phyloP scores from a whole-genome alignment of 2,329 filamentous ascomycete genomes.

The Paracamarosporium sp. region DNA sequence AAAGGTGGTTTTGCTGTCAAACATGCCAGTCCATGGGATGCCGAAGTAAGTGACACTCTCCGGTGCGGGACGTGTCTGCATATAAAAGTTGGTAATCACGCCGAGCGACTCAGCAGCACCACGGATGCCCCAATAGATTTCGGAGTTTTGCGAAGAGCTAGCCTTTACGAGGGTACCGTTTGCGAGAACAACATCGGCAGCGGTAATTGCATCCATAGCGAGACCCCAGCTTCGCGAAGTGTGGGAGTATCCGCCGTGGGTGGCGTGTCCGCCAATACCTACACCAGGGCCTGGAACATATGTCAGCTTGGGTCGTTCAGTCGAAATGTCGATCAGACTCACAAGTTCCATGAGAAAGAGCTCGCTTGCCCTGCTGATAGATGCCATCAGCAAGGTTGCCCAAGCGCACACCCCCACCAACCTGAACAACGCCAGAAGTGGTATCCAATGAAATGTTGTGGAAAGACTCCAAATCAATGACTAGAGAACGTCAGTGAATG shows the following conservation, averaged over 20 bases:
- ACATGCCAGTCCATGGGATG: slow-evolving; percentile 30
- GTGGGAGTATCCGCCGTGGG: slow-evolving; percentile 41
- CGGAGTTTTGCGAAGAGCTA: slow-evolving; percentile 37
- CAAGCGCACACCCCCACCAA: slow-evolving; percentile 59
- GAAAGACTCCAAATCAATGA: slow-evolving; percentile 57
- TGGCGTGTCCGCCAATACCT: slow-evolving; percentile 45
- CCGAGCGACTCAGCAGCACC: slow-evolving; percentile 52
- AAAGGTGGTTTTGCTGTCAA: slow-evolving; percentile 34
- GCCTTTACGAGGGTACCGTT: slow-evolving; percentile 47
- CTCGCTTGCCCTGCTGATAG: slow-evolving; percentile 3
- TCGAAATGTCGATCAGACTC: neutral
- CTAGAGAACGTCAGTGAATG: slow-evolving; percentile 1
- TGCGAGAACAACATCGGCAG: slow-evolving; percentile 47
- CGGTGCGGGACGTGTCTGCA: slow-evolving; percentile 39
- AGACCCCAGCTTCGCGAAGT: slow-evolving; percentile 45
- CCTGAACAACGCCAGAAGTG: slow-evolving; percentile 49
- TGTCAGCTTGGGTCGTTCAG: neutral
- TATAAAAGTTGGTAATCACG: slow-evolving; percentile 47
- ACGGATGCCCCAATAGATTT: slow-evolving; percentile 51
- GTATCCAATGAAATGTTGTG: slow-evolving; percentile 52
- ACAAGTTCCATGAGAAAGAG: slow-evolving; percentile 6
- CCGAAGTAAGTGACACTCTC: slow-evolving; percentile 36
- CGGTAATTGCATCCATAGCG: slow-evolving; percentile 43
- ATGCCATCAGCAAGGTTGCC: slow-evolving; percentile 31
- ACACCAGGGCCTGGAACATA: slow-evolving; percentile 44